Evolutionary conservation across 352 stramenopile genomes (phyloP), one percentile per base, ranked within the genome.

Genomic region (Phytopythium chamaehyphon): DNA sequence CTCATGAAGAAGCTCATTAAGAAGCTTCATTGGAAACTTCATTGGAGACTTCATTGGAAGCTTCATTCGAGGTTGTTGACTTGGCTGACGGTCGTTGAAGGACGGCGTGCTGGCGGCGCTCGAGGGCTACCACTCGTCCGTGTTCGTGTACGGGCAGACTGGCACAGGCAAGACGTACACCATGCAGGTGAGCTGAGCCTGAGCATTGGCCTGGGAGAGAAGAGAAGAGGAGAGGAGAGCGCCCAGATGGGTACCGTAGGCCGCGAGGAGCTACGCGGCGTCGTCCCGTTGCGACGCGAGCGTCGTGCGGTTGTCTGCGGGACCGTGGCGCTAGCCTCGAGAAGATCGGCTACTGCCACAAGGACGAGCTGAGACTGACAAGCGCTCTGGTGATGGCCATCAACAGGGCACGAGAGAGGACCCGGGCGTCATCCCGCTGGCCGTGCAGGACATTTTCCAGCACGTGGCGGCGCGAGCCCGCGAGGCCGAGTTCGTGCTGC

Each of bases 111-210:
- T 78, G 38, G 79, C 80, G 4, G 71, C 76, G 10, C 79, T 89
- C 24, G 70, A 90, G 8, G 85, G 85, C 40, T 91, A 90, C 61
- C 81, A 94, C 63, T 88, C 83, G 51, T 88, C 83, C 15, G 83
- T 97, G 22, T 95, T 97, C 52, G 65, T 93, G n/a, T 97, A 97
- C 57, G 89, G 89, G n/a, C 89, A 97, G 71, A 96, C 87, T 2
- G 76, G 76, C 45, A 96, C 88, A 24, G 83, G 83, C 62, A 91
- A 91, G 67, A 91, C 81, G 51, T 81, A 89, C 59, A 91, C 81
- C 2, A 89, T 91, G 81, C 70, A 86, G 66, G 81, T 85, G 47
- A 24, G 59, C n/a, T n/a, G n/a, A n/a, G n/a, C n/a, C n/a, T n/a
- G n/a, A n/a, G n/a, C n/a, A n/a, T n/a, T n/a, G n/a, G n/a, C n/a